These are phyloP conservation scores for Botryotinia calthae DNA, from an alignment of 2,329 filamentous ascomycete species.

Conservation along the genomic window DNA sequence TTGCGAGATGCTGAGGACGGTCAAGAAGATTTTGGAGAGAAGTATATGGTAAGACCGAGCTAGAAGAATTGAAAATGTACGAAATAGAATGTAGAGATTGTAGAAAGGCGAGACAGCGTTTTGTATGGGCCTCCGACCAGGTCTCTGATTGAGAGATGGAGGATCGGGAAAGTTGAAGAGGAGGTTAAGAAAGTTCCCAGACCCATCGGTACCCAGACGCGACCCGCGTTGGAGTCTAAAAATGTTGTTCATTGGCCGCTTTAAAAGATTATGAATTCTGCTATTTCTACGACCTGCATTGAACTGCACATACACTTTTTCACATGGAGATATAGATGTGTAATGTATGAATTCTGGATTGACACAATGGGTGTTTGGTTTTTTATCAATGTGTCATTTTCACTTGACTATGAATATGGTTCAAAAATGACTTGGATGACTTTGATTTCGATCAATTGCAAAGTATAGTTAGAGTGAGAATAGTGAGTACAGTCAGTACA, in stretches of 20 bases:
- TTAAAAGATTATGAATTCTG: conserved; percentile 1
- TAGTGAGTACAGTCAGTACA: neutral
- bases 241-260: conserved; percentile 19
- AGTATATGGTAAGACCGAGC: conserved; percentile 7
- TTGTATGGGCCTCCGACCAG: conserved; percentile 21
- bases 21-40: neutral
- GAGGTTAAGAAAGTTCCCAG: conserved; percentile 14
- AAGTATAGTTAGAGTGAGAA: neutral
- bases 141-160: conserved; percentile 9
- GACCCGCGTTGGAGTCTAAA: conserved; percentile 22
- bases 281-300: neutral
- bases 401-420: neutral
- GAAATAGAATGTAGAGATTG: conserved; percentile 1
- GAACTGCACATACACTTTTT: neutral
- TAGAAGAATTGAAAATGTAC: conserved; percentile 1
- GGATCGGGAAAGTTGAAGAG: conserved; percentile 9
- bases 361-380: neutral
- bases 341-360: neutral
- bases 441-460: neutral
- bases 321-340: neutral
- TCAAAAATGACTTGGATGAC: neutral
- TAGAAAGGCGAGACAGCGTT: conserved; percentile 13
- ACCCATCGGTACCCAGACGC: conserved; percentile 20
- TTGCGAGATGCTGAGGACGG: conserved; percentile 27
- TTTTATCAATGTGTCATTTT: neutral